A percentile compares a stretch with the other conserved stretches of the same genome.
phyloP scores from a whole-genome alignment of 2,329 filamentous ascomycete species.

The Incumbomyces lentus region DNA sequence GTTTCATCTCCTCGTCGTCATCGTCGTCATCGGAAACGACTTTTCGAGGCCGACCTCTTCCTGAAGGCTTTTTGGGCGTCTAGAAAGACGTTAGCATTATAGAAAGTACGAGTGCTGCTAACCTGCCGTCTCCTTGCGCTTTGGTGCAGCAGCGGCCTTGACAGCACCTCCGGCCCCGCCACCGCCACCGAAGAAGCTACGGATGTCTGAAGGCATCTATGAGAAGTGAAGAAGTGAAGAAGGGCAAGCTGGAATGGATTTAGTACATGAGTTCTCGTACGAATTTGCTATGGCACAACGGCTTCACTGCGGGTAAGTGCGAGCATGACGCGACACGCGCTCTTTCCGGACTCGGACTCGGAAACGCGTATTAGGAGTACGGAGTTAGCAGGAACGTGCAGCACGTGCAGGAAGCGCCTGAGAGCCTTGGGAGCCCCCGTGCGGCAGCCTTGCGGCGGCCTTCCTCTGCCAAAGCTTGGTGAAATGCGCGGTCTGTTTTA shows the following conservation, averaged over 20 bases:
- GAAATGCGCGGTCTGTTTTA: too few relatives aligned
- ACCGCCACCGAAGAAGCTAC: constrained; percentile 80
- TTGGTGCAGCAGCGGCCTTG: constrained; percentile 27
- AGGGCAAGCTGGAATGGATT: not conserved
- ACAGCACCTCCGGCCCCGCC: constrained; percentile 33
- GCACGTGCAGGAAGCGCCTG: too few relatives aligned
- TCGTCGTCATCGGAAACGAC: constrained; percentile 74
- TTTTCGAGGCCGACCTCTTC: constrained; percentile 45
- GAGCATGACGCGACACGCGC: constrained; percentile 5
- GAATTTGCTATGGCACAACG: too few relatives aligned
- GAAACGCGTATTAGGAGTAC: too few relatives aligned
- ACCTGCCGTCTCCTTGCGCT: constrained; percentile 23
- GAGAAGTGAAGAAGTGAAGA: not conserved
- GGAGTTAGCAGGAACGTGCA: too few relatives aligned
- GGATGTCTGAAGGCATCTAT: constrained; percentile 72
- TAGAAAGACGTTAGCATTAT: not conserved
- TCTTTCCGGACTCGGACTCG: too few relatives aligned
- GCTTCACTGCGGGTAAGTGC: too few relatives aligned
- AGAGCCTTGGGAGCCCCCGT: too few relatives aligned
- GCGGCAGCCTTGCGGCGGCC: not conserved
- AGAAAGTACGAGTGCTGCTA: not conserved
- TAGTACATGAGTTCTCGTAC: not conserved
- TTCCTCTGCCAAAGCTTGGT: not conserved
- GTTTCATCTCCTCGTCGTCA: constrained; percentile 46
- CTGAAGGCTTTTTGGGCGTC: constrained; percentile 11